Conservation (phyloP, 176 grass and related monocot species). For the Hordeum marinum region DNA sequence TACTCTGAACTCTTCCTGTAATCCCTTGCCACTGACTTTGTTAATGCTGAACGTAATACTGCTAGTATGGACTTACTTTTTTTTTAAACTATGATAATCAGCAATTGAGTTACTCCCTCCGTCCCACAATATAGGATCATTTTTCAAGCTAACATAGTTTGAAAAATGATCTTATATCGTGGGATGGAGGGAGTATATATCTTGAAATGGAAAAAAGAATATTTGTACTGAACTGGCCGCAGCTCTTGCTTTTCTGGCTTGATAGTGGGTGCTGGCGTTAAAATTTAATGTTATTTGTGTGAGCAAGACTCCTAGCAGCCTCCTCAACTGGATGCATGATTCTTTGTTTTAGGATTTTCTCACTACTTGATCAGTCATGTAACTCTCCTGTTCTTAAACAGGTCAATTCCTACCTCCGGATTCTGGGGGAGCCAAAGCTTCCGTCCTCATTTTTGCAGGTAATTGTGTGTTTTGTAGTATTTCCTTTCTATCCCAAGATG, state of each 20-base stretch:
- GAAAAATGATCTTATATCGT: no score
- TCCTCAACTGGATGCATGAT: conserved; percentile 11
- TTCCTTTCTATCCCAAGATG: conserved; percentile 3
- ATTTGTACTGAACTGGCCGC: neutral
- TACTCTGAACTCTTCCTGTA: conserved; percentile 10
- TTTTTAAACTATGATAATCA: neutral
- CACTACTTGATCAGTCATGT: neutral
- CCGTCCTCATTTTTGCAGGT: conserved; percentile 98
- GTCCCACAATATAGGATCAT: no score
- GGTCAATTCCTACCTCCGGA: conserved; percentile 93
- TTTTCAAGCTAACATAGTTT: no score
- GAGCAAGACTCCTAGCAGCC: neutral
- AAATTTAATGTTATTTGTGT: neutral
- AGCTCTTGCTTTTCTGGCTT: conserved; percentile 2
- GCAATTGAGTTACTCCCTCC: neutral
- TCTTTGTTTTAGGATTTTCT: neutral
- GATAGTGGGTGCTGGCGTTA: neutral
- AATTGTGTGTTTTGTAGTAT: conserved; percentile 16
- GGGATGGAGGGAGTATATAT: neutral
- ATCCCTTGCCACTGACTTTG: neutral
- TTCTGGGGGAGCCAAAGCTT: conserved; percentile 98
- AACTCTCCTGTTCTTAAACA: conserved; percentile 30
- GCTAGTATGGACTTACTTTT: neutral
- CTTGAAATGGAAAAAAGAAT: neutral
- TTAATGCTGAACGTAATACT: neutral